Percentiles rank a stretch among this genome's conserved stretches.
Evolutionary conservation across 306 rosid species (phyloP).

Genomic region (Mimosa bimucronata): DNA sequence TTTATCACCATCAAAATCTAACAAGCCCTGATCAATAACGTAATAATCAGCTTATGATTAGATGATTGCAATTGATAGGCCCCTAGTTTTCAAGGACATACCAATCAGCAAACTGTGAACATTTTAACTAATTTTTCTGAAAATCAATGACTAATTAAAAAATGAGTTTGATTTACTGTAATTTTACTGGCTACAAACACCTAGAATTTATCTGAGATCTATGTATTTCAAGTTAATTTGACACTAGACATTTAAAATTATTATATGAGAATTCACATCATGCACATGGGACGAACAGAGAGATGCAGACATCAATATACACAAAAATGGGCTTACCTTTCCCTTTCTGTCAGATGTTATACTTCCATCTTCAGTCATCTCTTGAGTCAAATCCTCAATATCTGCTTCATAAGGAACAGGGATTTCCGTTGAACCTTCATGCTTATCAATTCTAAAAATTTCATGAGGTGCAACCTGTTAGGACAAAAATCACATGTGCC

Average conservation of each 20-base stretch:
- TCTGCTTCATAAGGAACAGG: conserved; percentile 55
- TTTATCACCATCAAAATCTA: conserved; percentile 39
- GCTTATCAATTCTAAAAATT: conserved; percentile 70
- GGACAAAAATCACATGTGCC: not conserved
- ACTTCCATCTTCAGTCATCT: conserved; percentile 51
- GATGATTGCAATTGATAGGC: conserved; percentile 35
- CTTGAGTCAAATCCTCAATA: conserved; percentile 58
- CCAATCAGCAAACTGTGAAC: conserved; percentile 1
- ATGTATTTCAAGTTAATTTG: conserved; percentile 20
- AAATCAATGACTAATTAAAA: conserved; percentile 5
- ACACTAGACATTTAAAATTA: not conserved
- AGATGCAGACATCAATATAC: conserved; percentile 1
- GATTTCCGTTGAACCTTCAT: conserved; percentile 58
- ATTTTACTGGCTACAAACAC: conserved; percentile 18
- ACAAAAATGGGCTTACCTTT: conserved; percentile 55
- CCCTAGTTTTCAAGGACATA: conserved; percentile 20
- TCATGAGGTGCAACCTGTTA: conserved; percentile 80
- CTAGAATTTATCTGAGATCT: conserved; percentile 15
- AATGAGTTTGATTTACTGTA: conserved; percentile 27
- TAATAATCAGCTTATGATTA: conserved; percentile 31
- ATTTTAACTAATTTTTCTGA: not conserved
- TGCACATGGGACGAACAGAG: conserved; percentile 17
- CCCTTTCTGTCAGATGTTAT: conserved; percentile 46
- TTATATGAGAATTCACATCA: conserved; percentile 15
- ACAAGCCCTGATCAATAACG: conserved; percentile 55